These are phyloP conservation scores for Setaria italica DNA, from an alignment of 202 grass and related monocot genomes.

Conservation along the genomic window DNA sequence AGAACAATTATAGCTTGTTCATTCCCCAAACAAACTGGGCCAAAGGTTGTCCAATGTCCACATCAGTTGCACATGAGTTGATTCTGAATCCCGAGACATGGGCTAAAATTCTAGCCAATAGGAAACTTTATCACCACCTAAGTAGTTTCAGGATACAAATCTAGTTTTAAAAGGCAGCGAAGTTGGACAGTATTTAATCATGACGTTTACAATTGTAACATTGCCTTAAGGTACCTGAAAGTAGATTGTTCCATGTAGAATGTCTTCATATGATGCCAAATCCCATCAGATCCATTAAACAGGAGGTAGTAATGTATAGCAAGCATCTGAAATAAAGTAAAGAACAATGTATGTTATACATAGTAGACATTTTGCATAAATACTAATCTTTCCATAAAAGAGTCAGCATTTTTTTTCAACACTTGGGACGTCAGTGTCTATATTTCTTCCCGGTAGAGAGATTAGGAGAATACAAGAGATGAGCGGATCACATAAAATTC, in stretches of 20 bases:
- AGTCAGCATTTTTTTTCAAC: neutral
- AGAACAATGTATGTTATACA: constrained; percentile 19
- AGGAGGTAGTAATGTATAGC: constrained; percentile 92
- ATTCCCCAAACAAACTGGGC: neutral
- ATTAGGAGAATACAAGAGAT: too few species aligned
- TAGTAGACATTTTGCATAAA: neutral
- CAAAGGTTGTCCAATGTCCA: neutral
- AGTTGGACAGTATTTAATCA: neutral
- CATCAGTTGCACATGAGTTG: neutral
- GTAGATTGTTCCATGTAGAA: constrained; percentile 83
- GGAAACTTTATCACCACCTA: neutral
- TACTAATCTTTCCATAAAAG: constrained; percentile 19
- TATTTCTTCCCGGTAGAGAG: too few species aligned
- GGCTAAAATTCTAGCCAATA: neutral
- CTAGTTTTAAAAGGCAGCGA: neutral
- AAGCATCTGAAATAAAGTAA: constrained; percentile 73
- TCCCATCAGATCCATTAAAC: constrained; percentile 84
- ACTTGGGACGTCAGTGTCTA: too few species aligned
- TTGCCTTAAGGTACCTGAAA: constrained; percentile 61
- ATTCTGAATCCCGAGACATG: constrained; percentile 1
- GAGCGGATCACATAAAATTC: too few species aligned
- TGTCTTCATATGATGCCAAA: constrained; percentile 84
- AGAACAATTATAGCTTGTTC: constrained; percentile 33
- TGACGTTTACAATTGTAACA: constrained; percentile 23
- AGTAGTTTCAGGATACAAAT: constrained; percentile 1